Conservation (phyloP, 2,329 filamentous ascomycete species). For the Pseudomassariella vexata region DNA sequence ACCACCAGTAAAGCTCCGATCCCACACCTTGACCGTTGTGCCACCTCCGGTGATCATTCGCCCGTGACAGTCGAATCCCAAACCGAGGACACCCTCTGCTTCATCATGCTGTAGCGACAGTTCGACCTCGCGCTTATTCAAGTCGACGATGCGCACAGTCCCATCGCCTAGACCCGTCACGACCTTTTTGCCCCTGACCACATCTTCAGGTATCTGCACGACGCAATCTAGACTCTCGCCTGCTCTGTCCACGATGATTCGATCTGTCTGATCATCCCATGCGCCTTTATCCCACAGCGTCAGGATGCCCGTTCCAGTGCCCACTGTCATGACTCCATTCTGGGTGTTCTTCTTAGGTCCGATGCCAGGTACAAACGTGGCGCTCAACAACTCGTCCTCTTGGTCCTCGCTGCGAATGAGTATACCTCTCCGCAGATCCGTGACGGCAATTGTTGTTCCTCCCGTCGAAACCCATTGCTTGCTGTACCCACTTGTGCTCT, state of each 20-base stretch:
- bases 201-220: slow-evolving; percentile 61
- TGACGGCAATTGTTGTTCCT: slow-evolving; percentile 83
- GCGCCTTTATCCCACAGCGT: slow-evolving; percentile 91
- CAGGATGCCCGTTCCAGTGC: slow-evolving; percentile 70
- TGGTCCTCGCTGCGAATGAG: slow-evolving; percentile 89
- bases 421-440: slow-evolving; percentile 80
- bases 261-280: slow-evolving; percentile 93
- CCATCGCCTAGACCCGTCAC: slow-evolving; percentile 81
- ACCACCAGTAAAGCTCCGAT: slow-evolving; percentile 51
- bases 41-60: slow-evolving; percentile 89
- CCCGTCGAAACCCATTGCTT: slow-evolving; percentile 96
- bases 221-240: slow-evolving; percentile 81
- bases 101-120: slow-evolving; percentile 68
- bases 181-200: slow-evolving; percentile 67
- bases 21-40: slow-evolving; percentile 83
- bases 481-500: slow-evolving; percentile 80
- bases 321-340: slow-evolving; percentile 72
- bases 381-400: slow-evolving; percentile 85
- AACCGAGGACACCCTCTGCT: slow-evolving; percentile 73
- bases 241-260: slow-evolving; percentile 69
- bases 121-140: slow-evolving; percentile 68
- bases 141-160: slow-evolving; percentile 67
- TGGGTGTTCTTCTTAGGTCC: slow-evolving; percentile 59
- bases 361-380: slow-evolving; percentile 70
- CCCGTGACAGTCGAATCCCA: slow-evolving; percentile 80